phyloP scores from a whole-genome alignment of 2,329 filamentous ascomycete species.

The Aspergillus thermomutatus region DNA sequence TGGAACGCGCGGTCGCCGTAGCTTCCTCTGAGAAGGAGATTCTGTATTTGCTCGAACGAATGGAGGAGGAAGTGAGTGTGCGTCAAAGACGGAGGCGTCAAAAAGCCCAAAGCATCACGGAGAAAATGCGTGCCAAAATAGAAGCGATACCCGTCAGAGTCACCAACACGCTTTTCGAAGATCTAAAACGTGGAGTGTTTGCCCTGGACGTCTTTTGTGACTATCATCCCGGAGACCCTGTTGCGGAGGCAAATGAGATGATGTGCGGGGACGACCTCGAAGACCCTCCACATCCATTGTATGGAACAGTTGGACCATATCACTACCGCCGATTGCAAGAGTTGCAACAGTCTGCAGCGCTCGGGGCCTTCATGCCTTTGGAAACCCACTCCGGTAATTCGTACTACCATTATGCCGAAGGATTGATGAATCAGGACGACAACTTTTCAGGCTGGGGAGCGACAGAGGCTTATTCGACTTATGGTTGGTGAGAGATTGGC shows the following conservation, averaged over 20 bases:
- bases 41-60: slow-evolving; percentile 18
- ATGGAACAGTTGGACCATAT: slow-evolving; percentile 13
- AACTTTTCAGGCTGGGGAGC: neutral
- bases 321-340: slow-evolving; percentile 13
- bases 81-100: slow-evolving; percentile 20
- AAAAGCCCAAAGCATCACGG: slow-evolving; percentile 19
- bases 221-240: slow-evolving; percentile 29
- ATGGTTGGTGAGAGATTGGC: neutral
- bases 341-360: slow-evolving; percentile 9
- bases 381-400: slow-evolving; percentile 9
- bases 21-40: slow-evolving; percentile 22
- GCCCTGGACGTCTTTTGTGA: slow-evolving; percentile 26
- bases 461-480: neutral
- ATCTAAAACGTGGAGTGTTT: slow-evolving; percentile 31
- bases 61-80: slow-evolving; percentile 23
- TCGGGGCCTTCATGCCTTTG: slow-evolving; percentile 10
- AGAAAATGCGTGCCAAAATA: slow-evolving; percentile 21
- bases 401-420: slow-evolving; percentile 4
- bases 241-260: slow-evolving; percentile 22
- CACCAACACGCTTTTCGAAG: slow-evolving; percentile 24
- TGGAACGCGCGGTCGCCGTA: slow-evolving; percentile 14
- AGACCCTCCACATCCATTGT: neutral
- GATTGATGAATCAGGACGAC: slow-evolving; percentile 3
- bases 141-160: slow-evolving; percentile 29
- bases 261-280: slow-evolving; percentile 4